These are phyloP conservation scores for Monarda citriodora DNA, from an alignment of 305 asterid genomes.

Conservation along the genomic window DNA sequence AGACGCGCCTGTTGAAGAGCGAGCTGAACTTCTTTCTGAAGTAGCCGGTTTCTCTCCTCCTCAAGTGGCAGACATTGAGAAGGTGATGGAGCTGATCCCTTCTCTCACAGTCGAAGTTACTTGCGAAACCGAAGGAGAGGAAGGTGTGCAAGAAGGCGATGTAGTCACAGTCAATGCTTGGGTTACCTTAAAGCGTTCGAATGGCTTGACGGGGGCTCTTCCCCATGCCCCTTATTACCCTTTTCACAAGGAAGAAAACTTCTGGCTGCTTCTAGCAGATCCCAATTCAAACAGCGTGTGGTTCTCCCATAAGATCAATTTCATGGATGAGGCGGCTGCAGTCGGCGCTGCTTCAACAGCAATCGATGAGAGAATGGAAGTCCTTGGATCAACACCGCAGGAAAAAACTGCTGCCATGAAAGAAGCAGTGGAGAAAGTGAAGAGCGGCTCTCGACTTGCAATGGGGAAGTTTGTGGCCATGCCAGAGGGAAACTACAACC, in stretches of 20 bases:
- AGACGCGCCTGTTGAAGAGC: conserved; percentile 55
- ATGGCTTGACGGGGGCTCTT: conserved; percentile 65
- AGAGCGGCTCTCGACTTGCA: conserved; percentile 68
- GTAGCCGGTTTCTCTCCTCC: conserved; percentile 57
- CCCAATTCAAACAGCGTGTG: conserved; percentile 70
- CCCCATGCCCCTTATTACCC: conserved; percentile 88
- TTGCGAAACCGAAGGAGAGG: conserved; percentile 96
- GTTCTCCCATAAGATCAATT: conserved; percentile 76
- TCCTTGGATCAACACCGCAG: conserved; percentile 48
- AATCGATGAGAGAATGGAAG: conserved; percentile 74
- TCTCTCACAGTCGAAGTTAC: conserved; percentile 60
- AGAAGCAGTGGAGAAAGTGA: conserved; percentile 69
- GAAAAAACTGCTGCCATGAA: conserved; percentile 62
- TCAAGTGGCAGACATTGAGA: conserved; percentile 71
- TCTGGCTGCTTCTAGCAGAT: conserved; percentile 91
- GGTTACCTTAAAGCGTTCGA: conserved; percentile 78
- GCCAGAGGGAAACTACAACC: conserved; percentile 69
- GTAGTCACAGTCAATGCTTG: conserved; percentile 83
- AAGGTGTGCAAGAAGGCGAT: conserved; percentile 92
- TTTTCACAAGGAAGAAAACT: conserved; percentile 85
- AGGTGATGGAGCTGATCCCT: conserved; percentile 81
- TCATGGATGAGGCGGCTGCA: conserved; percentile 72
- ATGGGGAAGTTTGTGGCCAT: conserved; percentile 83
- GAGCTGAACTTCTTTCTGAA: conserved; percentile 68
- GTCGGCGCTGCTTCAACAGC: conserved; percentile 66